Evolutionary conservation across 768 basidiomycete species (phyloP), one percentile per base, ranked within the genome.

Genomic region (Rhodotorula paludigena): DNA sequence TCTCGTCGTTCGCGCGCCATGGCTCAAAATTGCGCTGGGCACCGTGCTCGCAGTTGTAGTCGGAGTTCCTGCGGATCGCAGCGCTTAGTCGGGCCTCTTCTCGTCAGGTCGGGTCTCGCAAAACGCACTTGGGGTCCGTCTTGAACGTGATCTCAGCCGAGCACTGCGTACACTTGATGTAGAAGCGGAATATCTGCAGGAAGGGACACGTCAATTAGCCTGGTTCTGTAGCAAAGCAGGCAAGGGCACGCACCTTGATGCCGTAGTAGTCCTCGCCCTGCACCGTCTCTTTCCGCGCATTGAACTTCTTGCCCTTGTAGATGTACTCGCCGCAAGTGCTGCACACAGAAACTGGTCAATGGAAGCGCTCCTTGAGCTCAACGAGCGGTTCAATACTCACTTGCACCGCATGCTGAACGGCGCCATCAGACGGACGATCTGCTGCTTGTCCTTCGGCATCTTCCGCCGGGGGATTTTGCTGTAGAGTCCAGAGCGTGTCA

Each of bases 261-360:
- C 94, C 93, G 82, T 90, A 90, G 76, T 99, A 99, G 73, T 96
- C 92, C 77, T 98, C 94, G 0, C 90, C 92, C 1, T 92, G 88
- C 15, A 96, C 96, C 0, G 94, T 98, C 81, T 99, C 96, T 78
- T 99, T 98, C 56, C 94, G 84, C 10, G 96, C 96, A 74, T 99
- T 98, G 82, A 99, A 99, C 80, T 99, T 99, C 82, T 99, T 99
- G 54, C 96, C 96, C 78, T 99, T 97, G 80, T 97, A 94, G 61
- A 99, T 89, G 76, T 98, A 99, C 80, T 99, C 96, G 55, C 93
- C 96, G 75, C 96, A 99, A 6, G 90, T 90, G 74, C 92, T 93
- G 76, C 88, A 89, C 1, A 25, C 5, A 15, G 16, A 39, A n/a
- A 0, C 0, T 5, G 0, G 57, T 63, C 36, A 61, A 57, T 16